These are phyloP conservation scores for Camellia oleifera DNA, from an alignment of 179 eudicot genomes.

Conservation along the genomic window DNA sequence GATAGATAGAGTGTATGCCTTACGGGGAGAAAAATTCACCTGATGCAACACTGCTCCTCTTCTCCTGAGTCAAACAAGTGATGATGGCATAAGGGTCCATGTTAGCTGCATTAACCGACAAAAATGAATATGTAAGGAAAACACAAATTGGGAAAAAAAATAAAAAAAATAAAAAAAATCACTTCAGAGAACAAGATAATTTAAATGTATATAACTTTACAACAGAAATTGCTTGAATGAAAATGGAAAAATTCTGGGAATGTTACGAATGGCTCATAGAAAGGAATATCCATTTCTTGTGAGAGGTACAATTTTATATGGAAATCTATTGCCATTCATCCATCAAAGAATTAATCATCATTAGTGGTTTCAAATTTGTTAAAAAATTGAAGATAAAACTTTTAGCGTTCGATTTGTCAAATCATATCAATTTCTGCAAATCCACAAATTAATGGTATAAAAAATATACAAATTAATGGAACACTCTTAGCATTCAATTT, in stretches of 20 bases:
- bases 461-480: not conserved
- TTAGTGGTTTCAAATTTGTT: no score
- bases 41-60: conserved; percentile 63
- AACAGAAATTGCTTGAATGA: not conserved
- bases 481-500: not conserved
- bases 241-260: not conserved
- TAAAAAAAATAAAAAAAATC: not conserved
- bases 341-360: not conserved
- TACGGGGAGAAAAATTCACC: conserved; percentile 27
- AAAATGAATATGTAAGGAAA: not conserved
- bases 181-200: conserved; percentile 3
- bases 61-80: conserved; percentile 65
- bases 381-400: not conserved
- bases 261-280: not conserved
- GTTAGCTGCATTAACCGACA: conserved; percentile 34
- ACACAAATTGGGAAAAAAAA: not conserved
- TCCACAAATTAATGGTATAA: not conserved
- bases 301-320: not conserved
- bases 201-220: not conserved
- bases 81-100: conserved; percentile 76
- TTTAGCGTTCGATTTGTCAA: not conserved
- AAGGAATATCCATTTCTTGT: not conserved
- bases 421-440: not conserved
- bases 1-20: no score
- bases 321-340: not conserved